Evolutionary conservation across 2,329 filamentous ascomycete genomes (phyloP), one percentile per base, ranked within the genome.

Genomic region (Penicillium sp.): DNA sequence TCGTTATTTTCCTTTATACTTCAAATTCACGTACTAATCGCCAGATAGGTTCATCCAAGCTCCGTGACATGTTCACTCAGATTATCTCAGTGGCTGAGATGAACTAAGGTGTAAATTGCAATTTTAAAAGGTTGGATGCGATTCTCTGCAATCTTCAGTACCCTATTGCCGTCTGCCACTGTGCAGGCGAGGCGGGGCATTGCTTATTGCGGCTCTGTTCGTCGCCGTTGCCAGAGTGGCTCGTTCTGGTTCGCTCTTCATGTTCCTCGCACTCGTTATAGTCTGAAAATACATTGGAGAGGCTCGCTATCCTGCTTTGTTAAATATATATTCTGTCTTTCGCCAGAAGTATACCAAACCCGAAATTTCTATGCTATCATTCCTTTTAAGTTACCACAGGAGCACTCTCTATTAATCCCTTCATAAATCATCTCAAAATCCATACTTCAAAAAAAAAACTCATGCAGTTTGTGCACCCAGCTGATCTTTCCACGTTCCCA

Each of bases 41-140:
- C 10, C 26, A 24, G 21, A 49, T 27, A 78, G 75, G 74, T 69
- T 73, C 75, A 76, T 78, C 75, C 74, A 76, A 76, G 73, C 75
- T 78, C 70, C 71, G 68, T 68, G 69, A 66, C 62, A 68, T 71
- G 59, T 65, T 68, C 62, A 71, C 67, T 63, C 60, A 64, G 61
- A 58, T 64, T 45, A 60, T 61, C 61, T 68, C 68, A 46, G 64
- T 53, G 59, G 55, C 59, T 62, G 61, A 65, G 60, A 63, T 55
- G 63, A 62, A 66, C 61, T 64, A 60, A 66, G 55, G 61, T 68
- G 63, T 65, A 61, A 64, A 68, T 67, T 64, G 61, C 63, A 65
- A 66, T 65, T 65, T 55, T 62, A 58, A 64, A 65, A 61, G 59
- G 62, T 67, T 70, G 68, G 68, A 68, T 64, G 60, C 59, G 57